These are phyloP conservation scores for Knufia petricola DNA, from an alignment of 2,329 filamentous ascomycete species.

Conservation along the genomic window DNA sequence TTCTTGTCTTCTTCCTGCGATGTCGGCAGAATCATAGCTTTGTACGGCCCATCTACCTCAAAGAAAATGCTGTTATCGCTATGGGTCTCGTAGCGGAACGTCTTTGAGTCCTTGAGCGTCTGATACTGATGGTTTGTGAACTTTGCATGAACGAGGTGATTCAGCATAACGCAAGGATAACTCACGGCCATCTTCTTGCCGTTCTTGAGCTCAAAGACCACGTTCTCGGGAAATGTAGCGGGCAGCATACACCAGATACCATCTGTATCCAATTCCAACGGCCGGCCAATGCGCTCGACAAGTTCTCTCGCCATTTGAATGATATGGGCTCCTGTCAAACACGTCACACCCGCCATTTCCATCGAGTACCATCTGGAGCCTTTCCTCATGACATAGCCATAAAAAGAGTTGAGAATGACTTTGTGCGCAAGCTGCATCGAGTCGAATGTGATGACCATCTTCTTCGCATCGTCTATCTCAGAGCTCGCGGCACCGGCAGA, in stretches of 20 bases:
- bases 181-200: slow-evolving; percentile 96
- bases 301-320: slow-evolving; percentile 93
- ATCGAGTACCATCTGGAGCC: slow-evolving; percentile 98
- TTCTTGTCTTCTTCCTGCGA: slow-evolving; percentile 99
- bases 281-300: slow-evolving; percentile 85
- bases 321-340: slow-evolving; percentile 88
- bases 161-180: slow-evolving; percentile 98
- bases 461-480: slow-evolving; percentile 90
- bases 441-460: slow-evolving; percentile 96
- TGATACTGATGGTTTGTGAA: slow-evolving; percentile 99
- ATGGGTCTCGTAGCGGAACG: slow-evolving; percentile 87
- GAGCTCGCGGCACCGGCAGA: slow-evolving; percentile 62
- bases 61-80: slow-evolving; percentile 99
- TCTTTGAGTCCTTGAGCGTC: slow-evolving; percentile 66
- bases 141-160: slow-evolving; percentile 85
- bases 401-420: slow-evolving; percentile 98
- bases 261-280: slow-evolving; percentile 90
- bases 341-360: slow-evolving; percentile 98
- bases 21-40: slow-evolving; percentile 91
- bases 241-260: slow-evolving; percentile 99
- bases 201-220: slow-evolving; percentile 84
- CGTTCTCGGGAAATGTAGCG: slow-evolving; percentile 92
- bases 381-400: slow-evolving; percentile 98
- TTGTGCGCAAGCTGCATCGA: slow-evolving; percentile 96
- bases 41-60: slow-evolving; percentile 96